Conservation (phyloP, 2,329 filamentous ascomycete genomes). For the Cercospora sojina region DNA sequence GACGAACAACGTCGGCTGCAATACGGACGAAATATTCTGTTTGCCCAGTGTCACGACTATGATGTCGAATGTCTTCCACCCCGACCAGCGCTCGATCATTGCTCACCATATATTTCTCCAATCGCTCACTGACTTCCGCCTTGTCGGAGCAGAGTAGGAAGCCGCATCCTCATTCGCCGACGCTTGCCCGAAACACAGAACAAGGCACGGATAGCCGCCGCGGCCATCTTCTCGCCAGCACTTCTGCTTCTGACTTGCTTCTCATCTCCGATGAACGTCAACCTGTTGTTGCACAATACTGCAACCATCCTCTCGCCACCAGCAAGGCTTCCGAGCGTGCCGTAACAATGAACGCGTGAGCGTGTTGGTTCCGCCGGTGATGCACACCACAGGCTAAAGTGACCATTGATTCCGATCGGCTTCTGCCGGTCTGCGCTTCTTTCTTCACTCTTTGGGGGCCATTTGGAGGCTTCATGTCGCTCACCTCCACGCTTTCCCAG, state of each 20-base stretch:
- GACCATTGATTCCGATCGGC: slow-evolving; percentile 2
- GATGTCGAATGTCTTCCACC: not conserved
- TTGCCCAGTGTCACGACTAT: not conserved
- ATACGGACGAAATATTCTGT: not conserved
- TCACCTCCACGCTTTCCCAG: not conserved
- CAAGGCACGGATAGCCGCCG: not conserved
- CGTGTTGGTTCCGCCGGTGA: not conserved
- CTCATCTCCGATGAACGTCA: not conserved
- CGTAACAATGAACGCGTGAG: not conserved
- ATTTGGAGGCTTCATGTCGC: not conserved
- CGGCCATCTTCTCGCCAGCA: not conserved
- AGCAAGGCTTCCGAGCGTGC: not conserved
- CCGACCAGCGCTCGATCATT: not conserved
- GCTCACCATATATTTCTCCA: not conserved
- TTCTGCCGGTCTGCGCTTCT: slow-evolving; percentile 3
- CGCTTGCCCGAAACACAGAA: slow-evolving; percentile 1
- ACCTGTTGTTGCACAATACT: not conserved
- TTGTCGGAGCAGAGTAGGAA: not conserved
- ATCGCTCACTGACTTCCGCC: not conserved
- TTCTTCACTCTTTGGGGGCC: not conserved
- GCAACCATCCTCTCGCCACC: not conserved
- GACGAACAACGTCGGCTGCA: slow-evolving; percentile 1
- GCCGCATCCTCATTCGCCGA: not conserved
- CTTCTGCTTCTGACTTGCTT: not conserved
- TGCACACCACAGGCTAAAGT: not conserved